Conservation (phyloP, 345 rosid species). For the Conringia planisiliqua region DNA sequence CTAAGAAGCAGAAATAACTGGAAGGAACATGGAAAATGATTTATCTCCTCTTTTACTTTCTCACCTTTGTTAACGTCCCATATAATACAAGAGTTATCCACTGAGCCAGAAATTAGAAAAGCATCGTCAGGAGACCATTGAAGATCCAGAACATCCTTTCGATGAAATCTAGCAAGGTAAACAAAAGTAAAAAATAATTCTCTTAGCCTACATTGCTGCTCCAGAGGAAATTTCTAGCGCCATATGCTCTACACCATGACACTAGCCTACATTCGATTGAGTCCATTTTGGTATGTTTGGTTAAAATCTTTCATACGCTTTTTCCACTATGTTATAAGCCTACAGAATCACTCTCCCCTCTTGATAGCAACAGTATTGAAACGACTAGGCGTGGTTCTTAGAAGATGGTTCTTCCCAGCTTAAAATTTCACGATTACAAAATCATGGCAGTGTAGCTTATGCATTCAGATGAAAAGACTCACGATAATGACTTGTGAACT, state of each 20-base stretch:
- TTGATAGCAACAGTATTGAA: not conserved
- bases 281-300: not conserved
- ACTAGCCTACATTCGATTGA: not conserved
- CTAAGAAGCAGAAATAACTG: not conserved
- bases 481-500: constrained; percentile 76
- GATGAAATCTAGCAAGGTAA: constrained; percentile 65
- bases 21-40: not conserved
- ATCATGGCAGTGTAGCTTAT: not conserved
- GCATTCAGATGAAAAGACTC: constrained; percentile 31
- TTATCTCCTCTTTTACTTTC: constrained; percentile 2
- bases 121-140: constrained; percentile 84
- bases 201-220: not conserved
- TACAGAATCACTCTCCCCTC: not conserved
- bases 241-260: not conserved
- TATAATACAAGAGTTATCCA: constrained; percentile 93
- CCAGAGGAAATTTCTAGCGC: not conserved
- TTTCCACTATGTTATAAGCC: not conserved
- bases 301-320: not conserved
- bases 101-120: constrained; percentile 88
- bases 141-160: constrained; percentile 87
- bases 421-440: not conserved
- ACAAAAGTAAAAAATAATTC: not conserved
- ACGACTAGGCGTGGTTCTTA: too few relatives aligned
- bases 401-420: not conserved
- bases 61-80: constrained; percentile 95